Base-by-base conservation (phyloP, 441 rosid genomes). In the Croton laevigatus region DNA sequence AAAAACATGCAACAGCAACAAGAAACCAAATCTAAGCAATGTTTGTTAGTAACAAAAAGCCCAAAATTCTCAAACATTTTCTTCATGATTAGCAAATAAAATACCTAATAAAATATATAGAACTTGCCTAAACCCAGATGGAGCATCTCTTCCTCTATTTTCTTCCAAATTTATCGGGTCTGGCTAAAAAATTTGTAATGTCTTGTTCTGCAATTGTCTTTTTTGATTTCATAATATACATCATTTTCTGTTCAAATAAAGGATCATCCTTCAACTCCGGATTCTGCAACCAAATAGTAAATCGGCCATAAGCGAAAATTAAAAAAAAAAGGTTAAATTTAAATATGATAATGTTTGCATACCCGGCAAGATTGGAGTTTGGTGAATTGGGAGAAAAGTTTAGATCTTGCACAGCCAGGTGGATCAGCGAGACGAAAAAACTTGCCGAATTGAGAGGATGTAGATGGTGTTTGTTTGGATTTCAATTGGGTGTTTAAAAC, bases 321-420 rank as follows among this genome's bases (percentile, higher is more conserved):
- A 40, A 62, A 20, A 42, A 20, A 42, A 23, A 63, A 27, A 2
- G 32, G 32, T 27, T 27, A 27, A 27, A 27, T 27, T n/a, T 27
- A 40, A 40, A 40, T 8, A 9, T 40, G 6, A 0, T 6, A 6
- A 46, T 23, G 68, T 46, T 27, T 16, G 52, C 65, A 6, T 6
- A 86, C 90, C 88, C 77, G 76, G n/a, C 80, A 81, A 48, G 78
- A 78, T 70, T 84, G 78, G 74, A 87, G 77, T 79, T 81, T 87
- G 73, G 83, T 71, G 82, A 87, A 87, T 70, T 57, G 76, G 75
- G 88, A 37, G 73, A 85, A 61, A 74, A 83, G 72, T 46, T 74
- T 73, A 44, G 86, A 52, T 17, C 81, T 66, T 19, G 79, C 85
- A 10, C 83, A 75, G 38, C 74, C 74, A 68, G 82, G 49, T 20